Percentiles rank a stretch among this genome's conserved stretches.
Evolutionary conservation across 768 basidiomycete genomes (phyloP).

Genomic region (Austroboletus festivus): DNA sequence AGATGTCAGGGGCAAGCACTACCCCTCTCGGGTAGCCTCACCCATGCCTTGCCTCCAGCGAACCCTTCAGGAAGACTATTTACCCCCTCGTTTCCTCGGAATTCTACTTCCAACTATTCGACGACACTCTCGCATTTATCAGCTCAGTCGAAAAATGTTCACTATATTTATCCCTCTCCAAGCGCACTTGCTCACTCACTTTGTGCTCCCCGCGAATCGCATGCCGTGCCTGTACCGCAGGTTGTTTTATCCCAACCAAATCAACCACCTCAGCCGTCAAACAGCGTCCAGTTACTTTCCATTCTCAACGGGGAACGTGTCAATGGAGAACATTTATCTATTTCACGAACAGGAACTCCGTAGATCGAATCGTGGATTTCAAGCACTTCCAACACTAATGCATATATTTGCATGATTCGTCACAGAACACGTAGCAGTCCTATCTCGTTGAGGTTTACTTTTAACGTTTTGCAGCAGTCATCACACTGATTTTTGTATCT

Average conservation of each 20-base stretch:
- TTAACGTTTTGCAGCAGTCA: neutral
- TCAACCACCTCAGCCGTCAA: constrained; percentile 19
- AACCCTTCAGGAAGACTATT: constrained; percentile 5
- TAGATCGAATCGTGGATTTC: constrained; percentile 15
- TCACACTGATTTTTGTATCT: constrained; percentile 17
- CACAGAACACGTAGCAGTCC: constrained; percentile 5
- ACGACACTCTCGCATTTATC: constrained; percentile 15
- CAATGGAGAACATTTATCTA: constrained; percentile 7
- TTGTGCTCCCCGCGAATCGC: constrained; percentile 12
- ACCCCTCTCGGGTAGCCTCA: constrained; percentile 8
- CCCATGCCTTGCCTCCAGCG: constrained; percentile 3
- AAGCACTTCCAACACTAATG: constrained; percentile 8
- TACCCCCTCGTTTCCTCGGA: constrained; percentile 13
- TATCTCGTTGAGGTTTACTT: constrained; percentile 1
- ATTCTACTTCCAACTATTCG: constrained; percentile 18
- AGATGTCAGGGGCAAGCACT: constrained; percentile 16
- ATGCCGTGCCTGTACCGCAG: constrained; percentile 11
- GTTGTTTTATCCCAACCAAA: constrained; percentile 6
- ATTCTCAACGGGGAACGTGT: constrained; percentile 32
- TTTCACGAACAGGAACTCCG: constrained; percentile 8
- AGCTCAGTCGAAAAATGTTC: constrained; percentile 6
- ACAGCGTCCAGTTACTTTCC: constrained; percentile 33
- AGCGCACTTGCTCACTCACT: constrained; percentile 6
- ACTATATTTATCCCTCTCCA: constrained; percentile 15
- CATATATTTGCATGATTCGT: constrained; percentile 20